Evolutionary conservation across 352 stramenopile genomes (phyloP).

Genomic region (Pythium graminicola): DNA sequence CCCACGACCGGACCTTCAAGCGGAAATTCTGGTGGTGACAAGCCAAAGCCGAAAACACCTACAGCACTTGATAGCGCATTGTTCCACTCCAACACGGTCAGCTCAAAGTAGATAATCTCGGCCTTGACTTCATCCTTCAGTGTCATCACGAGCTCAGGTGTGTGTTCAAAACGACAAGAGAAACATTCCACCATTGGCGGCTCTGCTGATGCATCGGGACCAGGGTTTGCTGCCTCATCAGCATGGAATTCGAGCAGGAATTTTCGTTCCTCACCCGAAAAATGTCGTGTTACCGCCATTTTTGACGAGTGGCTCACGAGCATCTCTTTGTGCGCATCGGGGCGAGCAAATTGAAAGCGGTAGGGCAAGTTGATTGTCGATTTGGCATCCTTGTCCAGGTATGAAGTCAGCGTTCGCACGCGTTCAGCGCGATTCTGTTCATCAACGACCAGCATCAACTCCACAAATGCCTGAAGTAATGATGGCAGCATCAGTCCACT

Average conservation of each 20-base stretch:
- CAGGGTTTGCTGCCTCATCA: slow-evolving; percentile 31
- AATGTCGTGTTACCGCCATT: slow-evolving; percentile 62
- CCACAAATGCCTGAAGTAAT: slow-evolving; percentile 71
- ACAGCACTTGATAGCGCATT: background rate
- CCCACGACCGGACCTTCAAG: slow-evolving; percentile 64
- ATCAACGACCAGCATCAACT: slow-evolving; percentile 79
- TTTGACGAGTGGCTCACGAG: slow-evolving; percentile 77
- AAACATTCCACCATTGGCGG: slow-evolving; percentile 13
- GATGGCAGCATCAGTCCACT: slow-evolving; percentile 65
- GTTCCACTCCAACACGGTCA: slow-evolving; percentile 64
- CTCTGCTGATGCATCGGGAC: slow-evolving; percentile 8
- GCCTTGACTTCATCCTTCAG: slow-evolving; percentile 66
- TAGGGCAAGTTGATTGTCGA: slow-evolving; percentile 60
- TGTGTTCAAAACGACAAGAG: slow-evolving; percentile 82
- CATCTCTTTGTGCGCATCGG: slow-evolving; percentile 57
- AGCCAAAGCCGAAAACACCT: slow-evolving; percentile 45
- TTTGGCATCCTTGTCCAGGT: slow-evolving; percentile 43
- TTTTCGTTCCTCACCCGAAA: slow-evolving; percentile 69
- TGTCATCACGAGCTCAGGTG: slow-evolving; percentile 58
- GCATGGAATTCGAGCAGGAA: slow-evolving; percentile 62
- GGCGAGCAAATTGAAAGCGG: slow-evolving; percentile 58
- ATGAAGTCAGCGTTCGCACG: slow-evolving; percentile 46
- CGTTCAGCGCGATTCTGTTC: slow-evolving; percentile 51
- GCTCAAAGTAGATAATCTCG: slow-evolving; percentile 78
- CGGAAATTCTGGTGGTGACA: slow-evolving; percentile 59